These are phyloP conservation scores for Hypoxylon crocopeplum DNA, from an alignment of 495 filamentous ascomycete species.

Conservation along the genomic window DNA sequence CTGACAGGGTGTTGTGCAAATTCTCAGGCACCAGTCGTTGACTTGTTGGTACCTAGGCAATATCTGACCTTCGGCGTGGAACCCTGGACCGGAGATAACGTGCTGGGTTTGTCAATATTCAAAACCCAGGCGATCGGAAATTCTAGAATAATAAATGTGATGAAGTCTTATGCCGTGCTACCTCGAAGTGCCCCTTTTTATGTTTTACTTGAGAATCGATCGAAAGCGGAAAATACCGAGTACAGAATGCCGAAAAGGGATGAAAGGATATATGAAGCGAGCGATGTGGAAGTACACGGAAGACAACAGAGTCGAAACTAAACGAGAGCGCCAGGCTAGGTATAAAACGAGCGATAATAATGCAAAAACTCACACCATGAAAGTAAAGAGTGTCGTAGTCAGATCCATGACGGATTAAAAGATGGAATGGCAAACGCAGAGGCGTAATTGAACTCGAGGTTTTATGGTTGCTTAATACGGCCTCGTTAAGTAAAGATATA, in stretches of 20 bases:
- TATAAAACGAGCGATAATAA: slow-evolving; percentile 42
- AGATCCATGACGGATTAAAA: slow-evolving; percentile 58
- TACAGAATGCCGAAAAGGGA: slow-evolving; percentile 1
- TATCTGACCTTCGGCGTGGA: slow-evolving; percentile 41
- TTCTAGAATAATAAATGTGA: slow-evolving; percentile 34
- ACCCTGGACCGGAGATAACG: slow-evolving; percentile 30
- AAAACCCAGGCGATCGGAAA: slow-evolving; percentile 25
- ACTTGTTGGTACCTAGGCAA: no score
- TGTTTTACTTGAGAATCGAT: slow-evolving; percentile 2
- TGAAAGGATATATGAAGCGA: slow-evolving; percentile 6
- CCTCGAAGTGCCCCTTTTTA: slow-evolving; percentile 4
- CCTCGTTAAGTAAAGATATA: slow-evolving; percentile 4
- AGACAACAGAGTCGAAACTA: slow-evolving; percentile 3
- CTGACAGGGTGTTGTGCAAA: slow-evolving; percentile 25
- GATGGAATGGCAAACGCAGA: slow-evolving; percentile 11
- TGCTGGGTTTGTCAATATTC: slow-evolving; percentile 31
- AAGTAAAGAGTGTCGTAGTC: slow-evolving; percentile 78
- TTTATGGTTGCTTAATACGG: not conserved
- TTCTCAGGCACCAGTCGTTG: no score
- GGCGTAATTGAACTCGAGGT: slow-evolving; percentile 1
- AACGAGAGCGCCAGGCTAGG: slow-evolving; percentile 33
- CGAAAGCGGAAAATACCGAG: slow-evolving; percentile 21
- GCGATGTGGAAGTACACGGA: slow-evolving; percentile 9
- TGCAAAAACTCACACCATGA: slow-evolving; percentile 68
- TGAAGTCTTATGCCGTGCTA: slow-evolving; percentile 24